Percentiles rank a stretch among this genome's conserved stretches.
These are phyloP conservation scores for Articulospora tetracladia DNA, from an alignment of 495 filamentous ascomycete species.

Conservation along the genomic window DNA sequence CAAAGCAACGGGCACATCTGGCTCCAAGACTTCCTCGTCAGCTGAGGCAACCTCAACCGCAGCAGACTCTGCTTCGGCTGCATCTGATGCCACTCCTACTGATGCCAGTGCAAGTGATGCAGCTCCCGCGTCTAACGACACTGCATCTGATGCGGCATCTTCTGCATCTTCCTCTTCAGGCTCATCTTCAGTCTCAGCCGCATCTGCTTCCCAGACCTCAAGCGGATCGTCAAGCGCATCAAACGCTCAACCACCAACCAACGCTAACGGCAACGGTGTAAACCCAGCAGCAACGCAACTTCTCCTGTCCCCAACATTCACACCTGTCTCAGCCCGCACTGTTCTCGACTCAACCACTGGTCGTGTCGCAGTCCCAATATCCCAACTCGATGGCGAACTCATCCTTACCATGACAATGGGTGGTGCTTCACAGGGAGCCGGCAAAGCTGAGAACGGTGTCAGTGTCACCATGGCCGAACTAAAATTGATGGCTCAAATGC, in stretches of 20 bases:
- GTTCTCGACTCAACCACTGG: slow-evolving; percentile 21
- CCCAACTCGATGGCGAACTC: slow-evolving; percentile 26
- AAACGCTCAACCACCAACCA: not conserved
- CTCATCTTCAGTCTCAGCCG: not conserved
- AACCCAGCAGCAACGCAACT: slow-evolving; percentile 25
- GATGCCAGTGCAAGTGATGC: not conserved
- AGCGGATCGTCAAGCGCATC: too few species aligned
- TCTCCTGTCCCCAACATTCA: slow-evolving; percentile 27
- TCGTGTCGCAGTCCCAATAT: slow-evolving; percentile 22
- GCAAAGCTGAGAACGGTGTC: not conserved
- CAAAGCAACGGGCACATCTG: not conserved
- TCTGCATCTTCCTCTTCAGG: not conserved
- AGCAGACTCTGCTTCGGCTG: not conserved
- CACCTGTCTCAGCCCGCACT: slow-evolving; percentile 19
- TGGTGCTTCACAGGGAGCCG: not conserved
- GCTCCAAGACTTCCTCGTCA: not conserved
- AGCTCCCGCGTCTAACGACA: slow-evolving; percentile 2
- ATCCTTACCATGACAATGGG: slow-evolving; percentile 23
- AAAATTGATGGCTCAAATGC: not conserved
- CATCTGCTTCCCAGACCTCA: not conserved
- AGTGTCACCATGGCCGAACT: slow-evolving; percentile 11
- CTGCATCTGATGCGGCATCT: not conserved
- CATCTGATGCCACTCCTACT: not conserved
- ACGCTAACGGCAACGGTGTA: not conserved
- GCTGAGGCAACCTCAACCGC: not conserved